These are phyloP conservation scores for Apiospora kogelbergensis DNA, from an alignment of 2,329 filamentous ascomycete species.

Conservation along the genomic window DNA sequence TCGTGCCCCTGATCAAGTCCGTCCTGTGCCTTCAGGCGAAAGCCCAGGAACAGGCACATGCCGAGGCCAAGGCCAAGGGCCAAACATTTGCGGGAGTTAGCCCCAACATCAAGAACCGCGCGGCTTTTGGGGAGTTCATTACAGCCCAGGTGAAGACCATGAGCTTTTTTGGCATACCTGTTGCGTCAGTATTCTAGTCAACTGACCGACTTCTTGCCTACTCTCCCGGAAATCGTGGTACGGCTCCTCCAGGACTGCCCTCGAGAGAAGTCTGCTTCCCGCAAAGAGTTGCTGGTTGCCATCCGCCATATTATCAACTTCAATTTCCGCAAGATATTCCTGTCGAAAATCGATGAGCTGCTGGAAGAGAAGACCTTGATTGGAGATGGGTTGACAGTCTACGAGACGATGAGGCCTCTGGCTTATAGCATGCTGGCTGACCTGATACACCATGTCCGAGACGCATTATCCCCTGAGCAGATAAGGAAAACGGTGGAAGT, in stretches of 20 bases:
- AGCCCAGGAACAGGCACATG: slow-evolving; percentile 89
- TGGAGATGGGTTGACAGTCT: slow-evolving; percentile 92
- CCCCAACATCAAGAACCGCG: slow-evolving; percentile 87
- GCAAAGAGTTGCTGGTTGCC: slow-evolving; percentile 93
- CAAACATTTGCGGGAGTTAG: slow-evolving; percentile 91
- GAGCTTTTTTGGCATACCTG: slow-evolving; percentile 96
- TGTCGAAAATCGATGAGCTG: slow-evolving; percentile 91
- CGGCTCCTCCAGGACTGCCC: slow-evolving; percentile 91
- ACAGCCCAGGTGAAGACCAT: slow-evolving; percentile 99
- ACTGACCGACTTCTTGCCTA: slow-evolving; percentile 82
- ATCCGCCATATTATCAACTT: slow-evolving; percentile 99
- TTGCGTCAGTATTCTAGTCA: slow-evolving; percentile 85
- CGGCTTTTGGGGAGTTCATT: slow-evolving; percentile 95
- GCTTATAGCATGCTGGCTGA: slow-evolving; percentile 99
- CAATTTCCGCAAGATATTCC: slow-evolving; percentile 93
- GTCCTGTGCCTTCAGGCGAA: slow-evolving; percentile 87
- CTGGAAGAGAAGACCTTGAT: slow-evolving; percentile 92
- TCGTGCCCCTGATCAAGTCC: slow-evolving; percentile 90
- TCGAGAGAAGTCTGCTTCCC: slow-evolving; percentile 85
- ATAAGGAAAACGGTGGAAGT: slow-evolving; percentile 96
- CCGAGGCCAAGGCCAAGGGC: slow-evolving; percentile 75
- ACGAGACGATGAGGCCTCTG: slow-evolving; percentile 92
- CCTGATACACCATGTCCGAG: slow-evolving; percentile 93
- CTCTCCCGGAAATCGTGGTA: slow-evolving; percentile 85
- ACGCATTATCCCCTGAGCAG: slow-evolving; percentile 83